Conservation (phyloP, 768 basidiomycete species). For the Auricularia auricula-judae region DNA sequence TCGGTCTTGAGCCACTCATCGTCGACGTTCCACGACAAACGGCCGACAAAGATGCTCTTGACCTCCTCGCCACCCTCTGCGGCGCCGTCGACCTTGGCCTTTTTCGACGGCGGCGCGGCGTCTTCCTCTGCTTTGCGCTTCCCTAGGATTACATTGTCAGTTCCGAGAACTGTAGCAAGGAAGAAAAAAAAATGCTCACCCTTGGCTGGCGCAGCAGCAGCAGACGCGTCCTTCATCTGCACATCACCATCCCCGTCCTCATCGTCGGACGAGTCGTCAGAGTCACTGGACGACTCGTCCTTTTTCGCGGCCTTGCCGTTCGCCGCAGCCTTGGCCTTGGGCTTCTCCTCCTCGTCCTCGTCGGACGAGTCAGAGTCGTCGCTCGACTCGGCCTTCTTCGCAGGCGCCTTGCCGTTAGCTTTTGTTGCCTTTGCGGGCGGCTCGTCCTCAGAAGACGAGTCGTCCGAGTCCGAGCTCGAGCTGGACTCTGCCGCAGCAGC, state of each 20-base stretch:
- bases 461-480: conserved; percentile 22
- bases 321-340: conserved; percentile 15
- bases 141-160: conserved; percentile 21
- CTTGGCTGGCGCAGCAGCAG: conserved; percentile 5
- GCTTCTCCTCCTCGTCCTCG: conserved; percentile 24
- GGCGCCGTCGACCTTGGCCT: conserved; percentile 49
- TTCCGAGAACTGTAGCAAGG: neutral
- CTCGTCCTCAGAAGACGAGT: conserved; percentile 26
- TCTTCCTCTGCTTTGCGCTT: conserved; percentile 78
- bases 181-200: neutral
- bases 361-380: conserved; percentile 19
- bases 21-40: conserved; percentile 93
- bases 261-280: conserved; percentile 13
- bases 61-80: conserved; percentile 30
- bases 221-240: conserved; percentile 14
- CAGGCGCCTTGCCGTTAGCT: conserved; percentile 6
- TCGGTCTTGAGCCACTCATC: conserved; percentile 89
- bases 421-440: conserved; percentile 5
- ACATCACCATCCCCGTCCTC: conserved; percentile 20
- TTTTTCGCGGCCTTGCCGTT: conserved; percentile 19
- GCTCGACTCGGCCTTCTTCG: conserved; percentile 18
- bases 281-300: conserved; percentile 24
- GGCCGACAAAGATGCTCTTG: conserved; percentile 81
- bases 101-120: conserved; percentile 56
- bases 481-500: conserved; percentile 24